Evolutionary conservation across 2,329 filamentous ascomycete species (phyloP), one percentile per base, ranked within the genome.

Genomic region (Apiospora pterosperma): DNA sequence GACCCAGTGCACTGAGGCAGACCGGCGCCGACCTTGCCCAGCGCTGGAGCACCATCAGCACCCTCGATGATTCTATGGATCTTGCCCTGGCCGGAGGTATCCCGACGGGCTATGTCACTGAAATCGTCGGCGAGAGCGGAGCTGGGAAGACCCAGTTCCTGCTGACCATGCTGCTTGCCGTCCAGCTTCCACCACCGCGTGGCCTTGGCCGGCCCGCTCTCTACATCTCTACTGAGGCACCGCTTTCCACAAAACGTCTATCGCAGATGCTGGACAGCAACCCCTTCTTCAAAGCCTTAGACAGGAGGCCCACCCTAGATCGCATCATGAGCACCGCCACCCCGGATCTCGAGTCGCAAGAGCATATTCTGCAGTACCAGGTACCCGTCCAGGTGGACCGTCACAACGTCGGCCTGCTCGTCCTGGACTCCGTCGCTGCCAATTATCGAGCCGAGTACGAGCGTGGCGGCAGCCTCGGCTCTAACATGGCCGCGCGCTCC

Each of bases 141-240:
- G 92, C 90, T 69, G 96, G 95, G 73, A 99, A 99, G 84, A 97
- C 96, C 1, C 96, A 99, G 77, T 88, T 97, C 73, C 89, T 98
- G 34, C 86, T 98, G 34, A 89, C 90, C 25, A 85, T 99, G 34
- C 88, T 97, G 55, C 88, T 98, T 38, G 86, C 94, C 36, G 90
- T 90, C 19, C 96, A 99, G 77, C 89, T 98, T 5, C 88, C 92
- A 2, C 79, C 88, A 1, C 91, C 92, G 0, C 82, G 83, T 48
- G 93, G 92, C 6, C 84, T 93, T 0, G 85, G 85, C 41, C 88
- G 88, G 66, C 85, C 88, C n/a, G 90, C 92, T 0, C 84, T 99
- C 39, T 99, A 99, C 82, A 92, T 99, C 72, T 96, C 94, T 1
- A 98, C 96, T 52, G 96, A 99, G 79, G 90, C 93, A 0, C 84